phyloP scores from a whole-genome alignment of 768 basidiomycete species.

The Hypsizygus marmoreus region DNA sequence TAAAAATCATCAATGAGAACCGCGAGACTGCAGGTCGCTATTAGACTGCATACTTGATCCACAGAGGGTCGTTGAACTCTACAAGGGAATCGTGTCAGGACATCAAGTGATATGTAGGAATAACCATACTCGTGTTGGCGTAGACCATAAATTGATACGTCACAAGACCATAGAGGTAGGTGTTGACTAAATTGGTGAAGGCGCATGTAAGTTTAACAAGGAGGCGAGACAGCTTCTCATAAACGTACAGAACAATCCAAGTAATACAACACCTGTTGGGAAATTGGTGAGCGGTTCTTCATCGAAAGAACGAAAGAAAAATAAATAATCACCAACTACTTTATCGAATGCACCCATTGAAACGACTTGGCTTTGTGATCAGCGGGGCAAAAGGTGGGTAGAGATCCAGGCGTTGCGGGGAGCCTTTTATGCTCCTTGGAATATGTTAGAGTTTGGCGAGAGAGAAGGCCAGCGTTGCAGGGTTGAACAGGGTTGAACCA shows the following conservation, averaged over 20 bases:
- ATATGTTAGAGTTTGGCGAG: constrained; percentile 4
- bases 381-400: constrained; percentile 1
- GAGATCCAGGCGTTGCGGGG: neutral
- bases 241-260: constrained; percentile 27
- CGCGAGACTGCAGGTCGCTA: no score
- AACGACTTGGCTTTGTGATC: neutral
- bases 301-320: neutral
- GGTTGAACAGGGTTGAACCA: no score
- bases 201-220: neutral
- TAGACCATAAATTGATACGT: constrained; percentile 40
- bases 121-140: constrained; percentile 23
- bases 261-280: constrained; percentile 26
- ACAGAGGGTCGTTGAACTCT: constrained; percentile 36
- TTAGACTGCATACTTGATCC: constrained; percentile 26
- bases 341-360: constrained; percentile 27
- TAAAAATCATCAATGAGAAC: constrained; percentile 13
- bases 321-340: constrained; percentile 24
- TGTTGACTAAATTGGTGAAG: constrained; percentile 22
- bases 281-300: no score
- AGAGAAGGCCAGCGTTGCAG: constrained; percentile 6
- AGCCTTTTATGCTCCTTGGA: constrained; percentile 5
- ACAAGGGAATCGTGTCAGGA: constrained; percentile 2
- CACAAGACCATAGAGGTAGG: constrained; percentile 36
- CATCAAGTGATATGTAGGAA: constrained; percentile 4
- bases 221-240: neutral